A percentile compares a stretch with the other conserved stretches of the same genome.
These are phyloP conservation scores for Paxillus ammoniavirescens DNA, from an alignment of 768 basidiomycete species.

Conservation along the genomic window DNA sequence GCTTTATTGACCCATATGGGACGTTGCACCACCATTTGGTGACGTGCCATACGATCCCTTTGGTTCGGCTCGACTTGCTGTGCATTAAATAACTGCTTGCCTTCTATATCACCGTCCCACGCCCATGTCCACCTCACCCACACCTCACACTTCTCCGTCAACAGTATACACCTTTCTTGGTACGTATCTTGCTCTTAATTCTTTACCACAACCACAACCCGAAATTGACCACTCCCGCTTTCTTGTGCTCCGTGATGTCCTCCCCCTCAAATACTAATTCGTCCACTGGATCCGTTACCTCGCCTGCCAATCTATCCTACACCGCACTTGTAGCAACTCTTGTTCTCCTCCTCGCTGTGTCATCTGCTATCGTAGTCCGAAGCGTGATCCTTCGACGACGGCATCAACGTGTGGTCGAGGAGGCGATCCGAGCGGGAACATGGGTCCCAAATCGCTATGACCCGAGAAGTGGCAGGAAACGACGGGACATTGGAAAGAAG, in stretches of 20 bases:
- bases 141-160: background rate
- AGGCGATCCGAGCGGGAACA: slow-evolving; percentile 64
- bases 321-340: slow-evolving; percentile 60
- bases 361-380: slow-evolving; percentile 62
- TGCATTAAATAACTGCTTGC: slow-evolving; percentile 1
- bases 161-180: slow-evolving; percentile 34
- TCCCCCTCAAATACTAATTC: background rate
- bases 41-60: background rate
- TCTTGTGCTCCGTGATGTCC: slow-evolving; percentile 16
- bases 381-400: slow-evolving; percentile 64
- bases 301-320: slow-evolving; percentile 21
- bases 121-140: background rate
- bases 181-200: slow-evolving; percentile 10
- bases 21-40: background rate
- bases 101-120: slow-evolving; percentile 2
- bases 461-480: slow-evolving; percentile 13
- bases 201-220: background rate
- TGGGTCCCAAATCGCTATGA: slow-evolving; percentile 42
- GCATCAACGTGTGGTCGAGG: slow-evolving; percentile 55
- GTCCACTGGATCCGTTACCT: background rate
- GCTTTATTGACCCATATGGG: background rate
- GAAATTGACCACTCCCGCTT: background rate
- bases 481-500: slow-evolving; percentile 30
- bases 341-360: slow-evolving; percentile 65
- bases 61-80: slow-evolving; percentile 3